A percentile compares a stretch with the other conserved stretches of the same genome.
phyloP scores from a whole-genome alignment of 768 basidiomycete species.

The Paxillus ammoniavirescens region DNA sequence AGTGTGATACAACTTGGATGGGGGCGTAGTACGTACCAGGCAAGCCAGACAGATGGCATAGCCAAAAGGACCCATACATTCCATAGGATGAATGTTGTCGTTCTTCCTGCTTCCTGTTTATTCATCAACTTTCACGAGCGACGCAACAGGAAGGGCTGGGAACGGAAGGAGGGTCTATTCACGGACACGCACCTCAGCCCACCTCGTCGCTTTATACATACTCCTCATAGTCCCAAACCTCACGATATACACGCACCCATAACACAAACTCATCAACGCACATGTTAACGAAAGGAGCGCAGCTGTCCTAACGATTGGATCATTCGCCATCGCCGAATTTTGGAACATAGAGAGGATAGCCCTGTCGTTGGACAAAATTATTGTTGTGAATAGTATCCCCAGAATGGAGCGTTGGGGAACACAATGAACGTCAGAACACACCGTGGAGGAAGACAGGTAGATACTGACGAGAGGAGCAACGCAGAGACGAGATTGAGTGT shows the following conservation, averaged over 20 bases:
- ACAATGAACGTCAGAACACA: no score
- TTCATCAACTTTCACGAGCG: not conserved
- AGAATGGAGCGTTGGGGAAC: no score
- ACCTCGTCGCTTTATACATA: slow-evolving; percentile 67
- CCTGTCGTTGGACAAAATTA: slow-evolving; percentile 29
- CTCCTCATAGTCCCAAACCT: slow-evolving; percentile 71
- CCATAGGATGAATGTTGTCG: slow-evolving; percentile 50
- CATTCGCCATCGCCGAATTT: slow-evolving; percentile 44
- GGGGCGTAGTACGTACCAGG: slow-evolving; percentile 44
- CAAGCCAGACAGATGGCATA: slow-evolving; percentile 68
- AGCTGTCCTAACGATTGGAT: slow-evolving; percentile 60
- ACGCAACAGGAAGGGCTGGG: not conserved
- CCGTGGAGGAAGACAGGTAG: not conserved
- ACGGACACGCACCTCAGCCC: slow-evolving; percentile 58
- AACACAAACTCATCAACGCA: slow-evolving; percentile 68
- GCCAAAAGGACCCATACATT: slow-evolving; percentile 71
- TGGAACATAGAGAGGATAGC: slow-evolving; percentile 74
- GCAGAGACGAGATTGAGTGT: slow-evolving; percentile 74
- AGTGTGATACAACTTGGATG: not conserved
- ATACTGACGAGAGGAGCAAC: slow-evolving; percentile 47
- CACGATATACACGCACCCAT: slow-evolving; percentile 73
- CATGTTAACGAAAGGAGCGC: slow-evolving; percentile 65
- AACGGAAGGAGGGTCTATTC: not conserved
- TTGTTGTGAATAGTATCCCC: not conserved
- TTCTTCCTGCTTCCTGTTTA: slow-evolving; percentile 54